Percentiles rank a stretch among this genome's conserved stretches.
These are phyloP conservation scores for Penicillium brevicompactum DNA, from an alignment of 2,329 filamentous ascomycete genomes.

Conservation along the genomic window DNA sequence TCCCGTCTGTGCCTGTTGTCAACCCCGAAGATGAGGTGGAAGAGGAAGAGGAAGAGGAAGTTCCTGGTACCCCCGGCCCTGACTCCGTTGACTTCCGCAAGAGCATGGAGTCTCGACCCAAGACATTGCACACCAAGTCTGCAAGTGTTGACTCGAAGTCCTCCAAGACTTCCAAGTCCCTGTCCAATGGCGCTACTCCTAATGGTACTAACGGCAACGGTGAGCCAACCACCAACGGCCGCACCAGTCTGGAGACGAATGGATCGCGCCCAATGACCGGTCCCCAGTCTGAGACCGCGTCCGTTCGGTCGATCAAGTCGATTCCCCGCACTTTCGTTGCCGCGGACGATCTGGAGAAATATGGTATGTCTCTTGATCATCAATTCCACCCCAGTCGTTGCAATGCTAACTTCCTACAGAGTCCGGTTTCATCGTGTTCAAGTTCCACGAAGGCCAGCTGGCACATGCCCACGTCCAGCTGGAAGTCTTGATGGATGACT, in stretches of 20 bases:
- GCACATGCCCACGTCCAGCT: conserved; percentile 74
- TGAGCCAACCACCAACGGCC: conserved; percentile 36
- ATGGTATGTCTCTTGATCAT: conserved; percentile 55
- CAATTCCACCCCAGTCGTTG: background rate
- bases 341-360: conserved; percentile 76
- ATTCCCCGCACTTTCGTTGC: conserved; percentile 76
- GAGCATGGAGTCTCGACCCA: conserved; percentile 34
- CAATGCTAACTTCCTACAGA: conserved; percentile 56
- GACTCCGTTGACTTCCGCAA: conserved; percentile 21
- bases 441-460: conserved; percentile 86
- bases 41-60: conserved; percentile 49
- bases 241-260: conserved; percentile 34
- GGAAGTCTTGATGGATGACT: conserved; percentile 91
- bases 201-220: conserved; percentile 43
- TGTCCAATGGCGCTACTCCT: conserved; percentile 18
- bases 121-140: conserved; percentile 30
- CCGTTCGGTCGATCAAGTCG: conserved; percentile 51
- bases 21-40: conserved; percentile 74
- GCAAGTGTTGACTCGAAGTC: conserved; percentile 33
- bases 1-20: conserved; percentile 80
- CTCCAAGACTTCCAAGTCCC: conserved; percentile 20
- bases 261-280: conserved; percentile 42
- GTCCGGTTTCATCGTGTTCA: conserved; percentile 91
- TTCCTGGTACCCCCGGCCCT: conserved; percentile 14
- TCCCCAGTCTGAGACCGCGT: conserved; percentile 50